These are phyloP conservation scores for Arxiozyma slooffiae DNA, from an alignment of 1,139 yeast species.

Conservation along the genomic window DNA sequence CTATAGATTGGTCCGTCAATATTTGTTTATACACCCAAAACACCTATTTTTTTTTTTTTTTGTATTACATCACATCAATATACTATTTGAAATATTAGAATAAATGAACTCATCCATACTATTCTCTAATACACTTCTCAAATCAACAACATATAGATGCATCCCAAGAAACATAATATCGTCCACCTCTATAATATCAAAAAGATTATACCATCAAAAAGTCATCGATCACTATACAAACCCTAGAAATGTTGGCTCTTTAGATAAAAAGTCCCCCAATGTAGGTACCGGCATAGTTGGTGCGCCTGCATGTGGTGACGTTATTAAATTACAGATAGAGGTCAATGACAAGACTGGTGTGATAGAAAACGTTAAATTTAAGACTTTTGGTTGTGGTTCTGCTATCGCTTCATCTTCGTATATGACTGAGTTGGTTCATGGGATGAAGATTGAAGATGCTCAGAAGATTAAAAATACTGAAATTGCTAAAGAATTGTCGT, in stretches of 20 bases:
- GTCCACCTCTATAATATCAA: slow-evolving; percentile 1
- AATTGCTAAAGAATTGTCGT: slow-evolving; percentile 82
- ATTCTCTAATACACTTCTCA: background rate
- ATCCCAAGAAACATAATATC: background rate
- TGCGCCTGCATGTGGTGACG: slow-evolving; percentile 99
- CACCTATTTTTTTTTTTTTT: too few species aligned
- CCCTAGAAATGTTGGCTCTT: slow-evolving; percentile 92
- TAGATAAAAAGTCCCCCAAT: slow-evolving; percentile 62
- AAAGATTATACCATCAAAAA: slow-evolving; percentile 50
- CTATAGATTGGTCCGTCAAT: too few species aligned
- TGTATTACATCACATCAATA: too few species aligned
- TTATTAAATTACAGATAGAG: slow-evolving; percentile 91
- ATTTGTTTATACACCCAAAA: too few species aligned
- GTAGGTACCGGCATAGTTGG: slow-evolving; percentile 99
- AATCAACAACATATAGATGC: background rate
- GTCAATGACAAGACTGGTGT: slow-evolving; percentile 85
- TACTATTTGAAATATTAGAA: too few species aligned
- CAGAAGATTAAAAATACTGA: slow-evolving; percentile 81
- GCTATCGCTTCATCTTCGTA: slow-evolving; percentile 95
- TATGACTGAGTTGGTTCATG: slow-evolving; percentile 91
- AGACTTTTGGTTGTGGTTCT: slow-evolving; percentile 97
- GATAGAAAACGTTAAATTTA: slow-evolving; percentile 89
- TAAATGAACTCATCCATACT: background rate
- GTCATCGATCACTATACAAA: slow-evolving; percentile 89
- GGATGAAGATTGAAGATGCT: slow-evolving; percentile 91